Evolutionary conservation across 2,329 filamentous ascomycete genomes (phyloP).

Genomic region (Arthrobotrys sphaeroides): DNA sequence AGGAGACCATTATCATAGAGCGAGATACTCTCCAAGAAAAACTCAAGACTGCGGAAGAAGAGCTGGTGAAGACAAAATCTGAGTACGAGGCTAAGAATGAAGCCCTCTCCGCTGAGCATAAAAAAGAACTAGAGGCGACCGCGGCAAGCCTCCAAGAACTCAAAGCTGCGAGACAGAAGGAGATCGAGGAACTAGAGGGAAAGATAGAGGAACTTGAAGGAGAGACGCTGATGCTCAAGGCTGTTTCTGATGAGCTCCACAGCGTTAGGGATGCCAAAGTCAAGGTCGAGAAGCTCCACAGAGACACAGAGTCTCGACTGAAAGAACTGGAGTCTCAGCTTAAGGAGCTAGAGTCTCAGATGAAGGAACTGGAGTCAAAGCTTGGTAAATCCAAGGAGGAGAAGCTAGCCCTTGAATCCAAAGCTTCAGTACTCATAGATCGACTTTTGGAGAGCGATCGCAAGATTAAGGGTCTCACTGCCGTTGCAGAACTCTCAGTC

Average conservation of each 20-base stretch:
- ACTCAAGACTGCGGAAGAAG: conserved; percentile 66
- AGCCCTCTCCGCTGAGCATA: conserved; percentile 52
- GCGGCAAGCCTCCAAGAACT: conserved; percentile 54
- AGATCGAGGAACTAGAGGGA: conserved; percentile 58
- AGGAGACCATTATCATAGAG: conserved; percentile 55
- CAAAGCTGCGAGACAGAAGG: conserved; percentile 56
- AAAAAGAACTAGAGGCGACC: conserved; percentile 55
- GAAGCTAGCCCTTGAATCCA: conserved; percentile 58
- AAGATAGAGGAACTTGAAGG: conserved; percentile 61
- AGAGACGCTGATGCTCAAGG: conserved; percentile 60
- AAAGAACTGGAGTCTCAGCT: conserved; percentile 59
- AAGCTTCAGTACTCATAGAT: conserved; percentile 58
- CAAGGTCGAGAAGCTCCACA: conserved; percentile 60
- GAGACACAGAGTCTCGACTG: conserved; percentile 58
- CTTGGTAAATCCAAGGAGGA: conserved; percentile 49
- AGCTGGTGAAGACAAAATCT: conserved; percentile 63
- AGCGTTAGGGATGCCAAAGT: conserved; percentile 61
- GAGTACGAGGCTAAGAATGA: conserved; percentile 61
- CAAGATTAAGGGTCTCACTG: conserved; percentile 24
- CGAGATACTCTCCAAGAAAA: conserved; percentile 61
- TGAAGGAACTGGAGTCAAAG: conserved; percentile 59
- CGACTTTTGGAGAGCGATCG: conserved; percentile 57
- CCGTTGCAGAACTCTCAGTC: too few species aligned
- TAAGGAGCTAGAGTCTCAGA: conserved; percentile 57
- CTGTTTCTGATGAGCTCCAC: conserved; percentile 60